Percentiles rank a stretch among this genome's conserved stretches.
These are phyloP conservation scores for Ophiocytium majus DNA, from an alignment of 352 stramenopile species.

Conservation along the genomic window DNA sequence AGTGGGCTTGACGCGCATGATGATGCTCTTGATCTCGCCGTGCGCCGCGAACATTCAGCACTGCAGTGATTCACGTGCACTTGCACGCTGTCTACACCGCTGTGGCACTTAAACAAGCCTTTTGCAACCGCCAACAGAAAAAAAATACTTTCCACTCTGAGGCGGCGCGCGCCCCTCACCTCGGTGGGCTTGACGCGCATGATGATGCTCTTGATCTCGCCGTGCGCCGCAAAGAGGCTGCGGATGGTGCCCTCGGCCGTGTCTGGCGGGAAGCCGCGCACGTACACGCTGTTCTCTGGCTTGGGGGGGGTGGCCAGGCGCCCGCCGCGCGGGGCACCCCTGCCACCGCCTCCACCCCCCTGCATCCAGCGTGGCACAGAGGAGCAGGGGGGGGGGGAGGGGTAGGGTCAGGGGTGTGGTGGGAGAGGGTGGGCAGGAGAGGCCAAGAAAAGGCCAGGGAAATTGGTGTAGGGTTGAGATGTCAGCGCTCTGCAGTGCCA, in stretches of 20 bases:
- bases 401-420: not conserved
- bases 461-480: no score
- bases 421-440: no score
- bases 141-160: not conserved
- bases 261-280: not conserved
- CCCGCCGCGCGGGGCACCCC: no score
- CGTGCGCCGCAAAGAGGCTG: not conserved
- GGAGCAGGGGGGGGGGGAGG: not conserved
- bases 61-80: no score
- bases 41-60: not conserved
- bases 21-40: not conserved
- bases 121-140: not conserved
- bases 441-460: no score
- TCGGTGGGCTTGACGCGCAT: constrained; percentile 11
- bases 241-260: not conserved
- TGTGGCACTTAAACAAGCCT: not conserved
- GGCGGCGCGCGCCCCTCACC: not conserved
- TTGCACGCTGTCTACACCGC: not conserved
- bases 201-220: constrained; percentile 9
- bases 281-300: constrained; percentile 6
- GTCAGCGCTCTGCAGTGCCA: no score
- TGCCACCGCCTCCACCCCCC: not conserved
- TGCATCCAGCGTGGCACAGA: not conserved
- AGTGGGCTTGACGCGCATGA: constrained; percentile 11
- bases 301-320: not conserved